Percentiles rank a stretch among this genome's conserved stretches.
These are phyloP conservation scores for Xylaria castorea DNA, from an alignment of 495 filamentous ascomycete genomes.

Conservation along the genomic window DNA sequence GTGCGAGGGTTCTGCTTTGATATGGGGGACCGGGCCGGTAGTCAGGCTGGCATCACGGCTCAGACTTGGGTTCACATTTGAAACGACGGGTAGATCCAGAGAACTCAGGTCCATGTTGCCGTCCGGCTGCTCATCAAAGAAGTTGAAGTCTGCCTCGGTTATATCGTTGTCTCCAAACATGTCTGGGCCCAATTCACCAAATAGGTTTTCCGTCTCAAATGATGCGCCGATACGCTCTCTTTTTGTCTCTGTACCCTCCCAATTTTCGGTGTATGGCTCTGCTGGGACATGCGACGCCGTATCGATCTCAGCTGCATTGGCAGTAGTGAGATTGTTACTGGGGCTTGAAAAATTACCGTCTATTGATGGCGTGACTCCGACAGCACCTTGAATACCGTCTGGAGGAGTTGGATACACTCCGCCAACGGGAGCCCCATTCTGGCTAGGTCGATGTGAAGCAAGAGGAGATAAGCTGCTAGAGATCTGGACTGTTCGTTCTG, in stretches of 20 bases:
- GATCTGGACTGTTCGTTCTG: slow-evolving; percentile 44
- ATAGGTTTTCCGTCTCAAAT: slow-evolving; percentile 68
- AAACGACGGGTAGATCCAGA: slow-evolving; percentile 39
- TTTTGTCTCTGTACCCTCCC: slow-evolving; percentile 46
- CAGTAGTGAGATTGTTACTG: slow-evolving; percentile 41
- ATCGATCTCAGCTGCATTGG: slow-evolving; percentile 40
- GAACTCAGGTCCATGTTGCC: slow-evolving; percentile 47
- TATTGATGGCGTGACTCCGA: slow-evolving; percentile 55
- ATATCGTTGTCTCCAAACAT: slow-evolving; percentile 83
- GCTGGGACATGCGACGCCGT: slow-evolving; percentile 27
- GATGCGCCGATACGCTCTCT: slow-evolving; percentile 40
- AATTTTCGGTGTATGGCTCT: slow-evolving; percentile 42
- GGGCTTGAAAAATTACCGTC: slow-evolving; percentile 58
- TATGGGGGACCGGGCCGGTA: slow-evolving; percentile 28
- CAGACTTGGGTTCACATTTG: slow-evolving; percentile 30
- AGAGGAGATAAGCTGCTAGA: slow-evolving; percentile 49
- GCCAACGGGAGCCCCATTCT: slow-evolving; percentile 59
- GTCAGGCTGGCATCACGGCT: slow-evolving; percentile 25
- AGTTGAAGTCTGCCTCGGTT: slow-evolving; percentile 89
- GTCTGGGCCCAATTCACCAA: slow-evolving; percentile 73
- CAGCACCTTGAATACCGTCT: slow-evolving; percentile 65
- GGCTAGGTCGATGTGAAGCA: slow-evolving; percentile 57
- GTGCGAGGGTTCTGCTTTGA: slow-evolving; percentile 31
- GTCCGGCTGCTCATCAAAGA: slow-evolving; percentile 69
- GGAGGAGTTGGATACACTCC: slow-evolving; percentile 89